These are phyloP conservation scores for Ganoderma sinense DNA, from an alignment of 1,284 basidiomycete genomes.

Conservation along the genomic window DNA sequence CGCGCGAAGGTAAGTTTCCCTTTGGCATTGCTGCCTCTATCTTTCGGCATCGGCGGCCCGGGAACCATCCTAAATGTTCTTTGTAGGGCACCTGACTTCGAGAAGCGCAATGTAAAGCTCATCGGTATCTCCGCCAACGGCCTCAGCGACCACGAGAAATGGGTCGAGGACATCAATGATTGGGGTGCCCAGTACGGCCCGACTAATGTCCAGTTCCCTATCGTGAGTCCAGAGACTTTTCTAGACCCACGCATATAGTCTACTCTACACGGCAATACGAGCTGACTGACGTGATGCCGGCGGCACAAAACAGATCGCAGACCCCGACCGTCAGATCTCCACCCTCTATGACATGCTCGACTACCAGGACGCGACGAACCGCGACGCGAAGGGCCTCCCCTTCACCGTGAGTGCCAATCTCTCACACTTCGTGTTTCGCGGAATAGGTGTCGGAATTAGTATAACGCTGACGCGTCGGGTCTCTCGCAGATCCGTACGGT, in stretches of 20 bases:
- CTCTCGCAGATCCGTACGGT: slow-evolving; percentile 87
- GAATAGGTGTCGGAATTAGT: neutral
- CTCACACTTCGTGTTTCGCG: slow-evolving; percentile 2
- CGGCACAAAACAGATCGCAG: slow-evolving; percentile 77
- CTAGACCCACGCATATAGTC: neutral
- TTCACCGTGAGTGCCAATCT: slow-evolving; percentile 65
- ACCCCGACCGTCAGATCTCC: slow-evolving; percentile 87
- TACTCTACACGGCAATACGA: neutral
- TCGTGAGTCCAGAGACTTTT: slow-evolving; percentile 57
- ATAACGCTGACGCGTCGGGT: neutral
- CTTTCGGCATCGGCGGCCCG: neutral
- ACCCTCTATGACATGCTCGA: slow-evolving; percentile 96
- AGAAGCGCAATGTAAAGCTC: slow-evolving; percentile 89
- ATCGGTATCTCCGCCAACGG: slow-evolving; percentile 96
- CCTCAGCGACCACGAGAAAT: slow-evolving; percentile 85
- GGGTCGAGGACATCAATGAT: slow-evolving; percentile 94
- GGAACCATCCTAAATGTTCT: neutral
- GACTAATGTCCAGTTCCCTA: slow-evolving; percentile 89
- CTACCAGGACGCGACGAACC: slow-evolving; percentile 93
- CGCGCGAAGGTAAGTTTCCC: slow-evolving; percentile 60
- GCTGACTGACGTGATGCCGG: neutral
- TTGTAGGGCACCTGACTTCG: slow-evolving; percentile 79
- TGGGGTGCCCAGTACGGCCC: slow-evolving; percentile 72
- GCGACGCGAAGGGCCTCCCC: slow-evolving; percentile 90
- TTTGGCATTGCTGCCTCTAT: neutral